Evolutionary conservation across 352 stramenopile species (phyloP).

Genomic region (Phytophthora idaei): DNA sequence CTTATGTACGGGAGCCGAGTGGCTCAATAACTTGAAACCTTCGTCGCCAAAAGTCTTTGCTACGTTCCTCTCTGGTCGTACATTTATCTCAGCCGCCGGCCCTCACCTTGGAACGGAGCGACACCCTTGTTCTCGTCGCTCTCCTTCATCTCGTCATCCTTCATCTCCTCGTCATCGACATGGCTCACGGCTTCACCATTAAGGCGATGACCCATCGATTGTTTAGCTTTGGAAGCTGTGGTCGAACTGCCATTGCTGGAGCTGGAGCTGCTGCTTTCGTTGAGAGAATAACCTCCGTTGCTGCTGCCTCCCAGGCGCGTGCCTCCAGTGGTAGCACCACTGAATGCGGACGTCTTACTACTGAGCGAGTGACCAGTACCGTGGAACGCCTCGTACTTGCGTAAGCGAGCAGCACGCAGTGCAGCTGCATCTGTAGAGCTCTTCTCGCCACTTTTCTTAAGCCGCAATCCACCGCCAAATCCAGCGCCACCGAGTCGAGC

Average conservation of each 20-base stretch:
- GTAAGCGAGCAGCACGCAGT: slow-evolving; percentile 72
- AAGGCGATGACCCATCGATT: slow-evolving; percentile 30
- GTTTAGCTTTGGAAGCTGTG: slow-evolving; percentile 15
- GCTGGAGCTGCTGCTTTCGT: slow-evolving; percentile 12
- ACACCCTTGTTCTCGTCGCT: slow-evolving; percentile 38
- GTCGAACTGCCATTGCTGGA: slow-evolving; percentile 4
- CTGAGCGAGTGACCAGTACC: slow-evolving; percentile 79
- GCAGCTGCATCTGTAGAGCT: slow-evolving; percentile 63
- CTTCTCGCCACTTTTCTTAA: slow-evolving; percentile 74
- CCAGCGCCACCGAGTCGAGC: slow-evolving; percentile 41
- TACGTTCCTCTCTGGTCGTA: slow-evolving; percentile 5
- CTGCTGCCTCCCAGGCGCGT: slow-evolving; percentile 35
- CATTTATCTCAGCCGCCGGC: slow-evolving; percentile 60
- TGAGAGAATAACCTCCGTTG: slow-evolving; percentile 28
- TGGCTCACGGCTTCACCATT: slow-evolving; percentile 36
- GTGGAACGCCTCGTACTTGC: slow-evolving; percentile 87
- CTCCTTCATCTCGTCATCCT: slow-evolving; percentile 40
- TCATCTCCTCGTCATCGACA: slow-evolving; percentile 37
- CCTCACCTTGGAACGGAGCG: slow-evolving; percentile 72
- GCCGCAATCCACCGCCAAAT: slow-evolving; percentile 59
- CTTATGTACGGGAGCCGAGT: slow-evolving; percentile 14
- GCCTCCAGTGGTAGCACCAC: slow-evolving; percentile 11
- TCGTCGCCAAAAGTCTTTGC: slow-evolving; percentile 18
- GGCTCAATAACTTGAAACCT: slow-evolving; percentile 24
- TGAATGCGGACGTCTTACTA: slow-evolving; percentile 51